Base-by-base conservation (phyloP, 805 yeast species). In the Lipomyces yamanashiensis region DNA sequence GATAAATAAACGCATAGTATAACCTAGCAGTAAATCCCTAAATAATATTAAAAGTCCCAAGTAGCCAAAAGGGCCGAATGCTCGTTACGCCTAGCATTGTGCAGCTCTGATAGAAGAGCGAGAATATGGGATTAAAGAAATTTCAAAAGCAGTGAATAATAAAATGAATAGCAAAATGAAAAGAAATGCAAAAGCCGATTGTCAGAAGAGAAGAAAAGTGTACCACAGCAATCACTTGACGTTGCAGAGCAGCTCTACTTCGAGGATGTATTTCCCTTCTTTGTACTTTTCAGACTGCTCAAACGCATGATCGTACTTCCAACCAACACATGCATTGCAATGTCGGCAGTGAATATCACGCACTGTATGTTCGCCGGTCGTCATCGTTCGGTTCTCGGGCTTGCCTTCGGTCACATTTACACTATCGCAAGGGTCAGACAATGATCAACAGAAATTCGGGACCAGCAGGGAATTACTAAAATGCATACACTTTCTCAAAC, bases 191-290 rank as follows among this genome's bases (percentile, higher is more conserved):
- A 23, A 7, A 37, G 21, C 39, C 28, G n/a, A 28, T 43, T n/a
- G 7, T n/a, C 10, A 19, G 6, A 43, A 43, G 4, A 17, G n/a
- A 43, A 43, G 47, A 15, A 19, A 8, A n/a, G 47, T 17, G 19
- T 39, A 43, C 21, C 7, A 10, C 10, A n/a, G 2, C 19, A 15
- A 43, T 43, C 19, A 58, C 49, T 62, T 62, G 19, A 53, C 62
- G 37, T 58, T 44, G 47, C 56, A 28, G 36, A 74, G 58, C n/a
- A 70, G 65, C 63, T 72, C 72, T 44, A 72, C 71, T 67, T 85
- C 89, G 64, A 87, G 76, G 44, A 87, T 84, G 68, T 76, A 86
- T 67, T 81, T 80, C 8, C 88, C 87, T 70, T 84, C 89, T 72
- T 87, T 87, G 72, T 83, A 85, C 63, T 78, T 76, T 74, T 85